Percentiles rank a stretch among this genome's conserved stretches.
Evolutionary conservation across 2,329 filamentous ascomycete species (phyloP).

Genomic region (Colletotrichum sp.): DNA sequence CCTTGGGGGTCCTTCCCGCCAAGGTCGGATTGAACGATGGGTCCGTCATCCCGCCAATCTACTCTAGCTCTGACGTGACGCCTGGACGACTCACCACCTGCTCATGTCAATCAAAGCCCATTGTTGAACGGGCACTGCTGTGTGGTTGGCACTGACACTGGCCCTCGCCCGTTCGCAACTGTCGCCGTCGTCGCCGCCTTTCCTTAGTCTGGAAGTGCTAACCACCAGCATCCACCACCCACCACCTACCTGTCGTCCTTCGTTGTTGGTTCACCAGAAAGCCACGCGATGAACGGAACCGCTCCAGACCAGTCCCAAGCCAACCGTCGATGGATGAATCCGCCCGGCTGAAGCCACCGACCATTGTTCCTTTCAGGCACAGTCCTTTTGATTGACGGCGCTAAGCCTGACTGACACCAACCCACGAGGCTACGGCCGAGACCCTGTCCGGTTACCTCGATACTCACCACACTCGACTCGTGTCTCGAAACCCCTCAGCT

Average conservation of each 20-base stretch:
- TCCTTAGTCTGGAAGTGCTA: not conserved
- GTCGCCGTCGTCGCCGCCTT: not conserved
- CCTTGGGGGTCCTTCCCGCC: not conserved
- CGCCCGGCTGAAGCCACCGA: not conserved
- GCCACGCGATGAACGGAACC: not conserved
- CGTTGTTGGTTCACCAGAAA: not conserved
- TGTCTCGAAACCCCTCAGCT: not conserved
- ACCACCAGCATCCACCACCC: not conserved
- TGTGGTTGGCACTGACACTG: not conserved
- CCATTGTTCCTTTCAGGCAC: not conserved
- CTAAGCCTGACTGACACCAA: not conserved
- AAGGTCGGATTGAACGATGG: not conserved
- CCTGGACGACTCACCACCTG: not conserved
- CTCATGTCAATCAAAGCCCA: not conserved
- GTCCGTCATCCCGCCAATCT: constrained; percentile 9
- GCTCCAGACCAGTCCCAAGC: not conserved
- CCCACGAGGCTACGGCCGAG: not conserved
- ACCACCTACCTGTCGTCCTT: not conserved
- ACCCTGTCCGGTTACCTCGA: not conserved
- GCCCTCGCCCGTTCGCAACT: not conserved
- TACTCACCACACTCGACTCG: not conserved
- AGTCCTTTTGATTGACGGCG: not conserved
- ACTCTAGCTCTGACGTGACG: not conserved
- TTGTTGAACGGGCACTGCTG: not conserved
- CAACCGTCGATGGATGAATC: not conserved